Base-by-base conservation (phyloP, 2,329 filamentous ascomycete genomes). In the Sporothrix luriei region DNA sequence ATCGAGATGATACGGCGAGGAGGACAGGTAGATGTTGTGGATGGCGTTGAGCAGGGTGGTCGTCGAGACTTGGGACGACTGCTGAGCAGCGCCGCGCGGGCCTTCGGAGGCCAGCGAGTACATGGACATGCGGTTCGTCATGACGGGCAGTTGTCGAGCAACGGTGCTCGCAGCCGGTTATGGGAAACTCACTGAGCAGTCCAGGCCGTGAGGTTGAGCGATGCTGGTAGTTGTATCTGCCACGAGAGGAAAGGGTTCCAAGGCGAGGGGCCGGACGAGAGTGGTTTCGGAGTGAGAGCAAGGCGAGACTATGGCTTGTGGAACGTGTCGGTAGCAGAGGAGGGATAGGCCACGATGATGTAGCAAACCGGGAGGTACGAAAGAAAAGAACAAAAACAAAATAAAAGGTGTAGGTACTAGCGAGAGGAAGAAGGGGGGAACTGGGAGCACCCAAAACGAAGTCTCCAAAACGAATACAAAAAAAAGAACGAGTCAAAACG, bases 31-130 rank as follows among this genome's bases (percentile, higher is more conserved):
- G 76, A 91, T 90, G 75, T 92, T 93, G 81, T 99, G 95, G 59
- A 97, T 86, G 69, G 92, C 88, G 80, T 98, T 98, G 69, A 99
- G 87, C 61, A 98, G 86, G 0, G 93, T 97, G 1, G 94, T 97
- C 2, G 94, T 97, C 7, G 94, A 97, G 68, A 97, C 90, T 78
- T 97, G 93, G 59, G 90, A 82, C 11, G 91, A 85, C 76, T 92
- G 87, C 76, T 90, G 88, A 68, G 88, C 88, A 46, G 85, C 83
- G 73, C 83, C 84, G 74, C 87, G 84, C 73, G 82, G 80, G 54
- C 84, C 84, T 73, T 91, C 87, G 74, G 88, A 90, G 74, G 83
- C 84, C 77, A 88, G 82, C 74, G 88, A 91, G 77, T 89, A 91
- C 84, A 90, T 88, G 74, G 89, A 91, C 84, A 88, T 86, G 77